Conservation (phyloP, 768 basidiomycete genomes). For the Aureoboletus auriporus region DNA sequence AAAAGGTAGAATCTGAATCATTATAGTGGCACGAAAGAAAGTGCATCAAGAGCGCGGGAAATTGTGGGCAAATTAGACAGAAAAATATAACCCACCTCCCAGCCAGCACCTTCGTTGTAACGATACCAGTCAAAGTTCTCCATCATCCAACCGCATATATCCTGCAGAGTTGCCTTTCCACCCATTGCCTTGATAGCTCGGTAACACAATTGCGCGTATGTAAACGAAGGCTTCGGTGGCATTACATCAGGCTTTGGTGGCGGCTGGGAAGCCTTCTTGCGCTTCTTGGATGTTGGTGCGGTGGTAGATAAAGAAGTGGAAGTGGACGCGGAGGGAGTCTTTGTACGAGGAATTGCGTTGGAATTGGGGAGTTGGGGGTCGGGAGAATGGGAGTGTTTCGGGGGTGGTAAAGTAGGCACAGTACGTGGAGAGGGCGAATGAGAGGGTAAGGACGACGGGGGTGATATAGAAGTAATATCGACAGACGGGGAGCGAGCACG, state of each 20-base stretch:
- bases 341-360: conserved; percentile 48
- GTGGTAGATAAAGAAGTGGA: conserved; percentile 7
- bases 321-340: conserved; percentile 30
- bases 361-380: conserved; percentile 60
- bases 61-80: not conserved
- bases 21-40: not conserved
- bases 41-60: not conserved
- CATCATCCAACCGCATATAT: conserved; percentile 90
- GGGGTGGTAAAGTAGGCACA: conserved; percentile 38
- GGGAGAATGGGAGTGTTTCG: conserved; percentile 44
- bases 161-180: conserved; percentile 86
- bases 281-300: conserved; percentile 51
- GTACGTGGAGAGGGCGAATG: conserved; percentile 63
- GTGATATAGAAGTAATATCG: conserved; percentile 77
- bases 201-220: conserved; percentile 90
- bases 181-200: conserved; percentile 79
- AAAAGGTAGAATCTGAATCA: conserved; percentile 1
- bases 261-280: conserved; percentile 53
- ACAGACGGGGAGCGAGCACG: conserved; percentile 75
- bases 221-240: conserved; percentile 85
- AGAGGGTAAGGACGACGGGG: conserved; percentile 77
- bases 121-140: conserved; percentile 88
- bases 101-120: conserved; percentile 75
- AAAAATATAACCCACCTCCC: conserved; percentile 66
- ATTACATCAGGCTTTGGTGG: conserved; percentile 66